Evolutionary conservation across 2,329 filamentous ascomycete genomes (phyloP).

Genomic region (Sclerotinia trifoliorum): DNA sequence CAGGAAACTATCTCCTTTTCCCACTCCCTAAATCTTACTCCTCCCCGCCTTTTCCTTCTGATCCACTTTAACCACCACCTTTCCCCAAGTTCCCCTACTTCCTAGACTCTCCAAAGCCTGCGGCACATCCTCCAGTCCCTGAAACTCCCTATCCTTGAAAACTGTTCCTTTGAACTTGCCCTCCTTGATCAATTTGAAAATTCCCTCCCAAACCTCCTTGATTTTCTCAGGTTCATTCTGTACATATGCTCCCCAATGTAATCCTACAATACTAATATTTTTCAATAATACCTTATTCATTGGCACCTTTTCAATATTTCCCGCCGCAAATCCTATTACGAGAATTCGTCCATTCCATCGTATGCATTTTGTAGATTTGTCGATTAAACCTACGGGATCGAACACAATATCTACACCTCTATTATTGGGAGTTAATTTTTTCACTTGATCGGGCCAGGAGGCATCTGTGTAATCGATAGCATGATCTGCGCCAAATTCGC

Average conservation of each 20-base stretch:
- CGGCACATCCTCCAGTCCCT: constrained; percentile 76
- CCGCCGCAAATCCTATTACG: constrained; percentile 85
- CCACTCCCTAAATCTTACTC: constrained; percentile 50
- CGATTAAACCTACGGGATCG: constrained; percentile 89
- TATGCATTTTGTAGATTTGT: constrained; percentile 83
- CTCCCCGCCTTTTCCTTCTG: constrained; percentile 58
- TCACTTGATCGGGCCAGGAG: constrained; percentile 66
- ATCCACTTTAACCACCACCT: constrained; percentile 85
- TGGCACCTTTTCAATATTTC: constrained; percentile 84
- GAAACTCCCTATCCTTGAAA: constrained; percentile 78
- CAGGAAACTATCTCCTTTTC: too few relatives aligned
- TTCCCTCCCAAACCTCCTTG: constrained; percentile 73
- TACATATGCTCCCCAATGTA: constrained; percentile 89
- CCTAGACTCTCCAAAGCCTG: constrained; percentile 76
- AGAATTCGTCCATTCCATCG: constrained; percentile 90
- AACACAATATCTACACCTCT: constrained; percentile 84
- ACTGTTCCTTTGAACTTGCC: constrained; percentile 81
- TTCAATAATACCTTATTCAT: constrained; percentile 91
- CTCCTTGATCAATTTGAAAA: constrained; percentile 72
- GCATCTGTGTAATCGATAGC: constrained; percentile 71
- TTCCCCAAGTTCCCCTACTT: constrained; percentile 85
- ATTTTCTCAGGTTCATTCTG: constrained; percentile 70
- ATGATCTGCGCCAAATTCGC: constrained; percentile 80
- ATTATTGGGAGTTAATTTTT: constrained; percentile 70
- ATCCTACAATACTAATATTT: constrained; percentile 84